Conservation (phyloP, 2,329 filamentous ascomycete genomes). For the Colletotrichum cereale region DNA sequence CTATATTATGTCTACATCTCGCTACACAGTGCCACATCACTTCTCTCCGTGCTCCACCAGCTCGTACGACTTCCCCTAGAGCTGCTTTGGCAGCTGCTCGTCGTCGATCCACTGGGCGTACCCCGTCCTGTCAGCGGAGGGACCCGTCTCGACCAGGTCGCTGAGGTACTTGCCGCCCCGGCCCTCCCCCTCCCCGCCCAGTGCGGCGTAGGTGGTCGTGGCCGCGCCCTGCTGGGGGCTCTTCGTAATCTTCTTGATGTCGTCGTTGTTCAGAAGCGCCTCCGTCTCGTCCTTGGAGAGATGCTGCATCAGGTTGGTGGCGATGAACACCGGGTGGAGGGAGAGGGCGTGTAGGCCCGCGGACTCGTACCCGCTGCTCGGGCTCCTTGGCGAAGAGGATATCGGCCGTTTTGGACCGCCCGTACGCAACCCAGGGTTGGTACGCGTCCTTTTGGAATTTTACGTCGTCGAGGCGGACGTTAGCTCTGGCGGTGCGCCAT, state of each 20-base stretch:
- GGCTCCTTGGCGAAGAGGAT: slow-evolving; percentile 56
- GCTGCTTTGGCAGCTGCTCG: not conserved
- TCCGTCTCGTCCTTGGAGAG: not conserved
- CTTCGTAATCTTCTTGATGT: not conserved
- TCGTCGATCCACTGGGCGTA: slow-evolving; percentile 42
- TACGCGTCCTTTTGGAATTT: slow-evolving; percentile 46
- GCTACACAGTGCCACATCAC: not conserved
- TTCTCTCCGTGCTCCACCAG: not conserved
- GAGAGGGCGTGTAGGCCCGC: slow-evolving; percentile 55
- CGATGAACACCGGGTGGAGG: slow-evolving; percentile 59
- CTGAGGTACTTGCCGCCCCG: slow-evolving; percentile 55
- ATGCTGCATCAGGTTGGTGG: not conserved
- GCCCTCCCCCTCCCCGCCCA: slow-evolving; percentile 52
- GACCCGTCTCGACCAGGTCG: not conserved
- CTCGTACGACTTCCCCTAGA: slow-evolving; percentile 4
- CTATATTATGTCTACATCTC: not conserved
- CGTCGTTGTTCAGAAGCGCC: not conserved
- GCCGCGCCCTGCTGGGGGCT: slow-evolving; percentile 56
- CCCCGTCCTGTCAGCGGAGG: not conserved
- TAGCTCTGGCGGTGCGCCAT: slow-evolving; percentile 53
- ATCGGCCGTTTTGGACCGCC: slow-evolving; percentile 63
- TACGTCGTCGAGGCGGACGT: slow-evolving; percentile 49
- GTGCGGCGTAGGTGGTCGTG: slow-evolving; percentile 54
- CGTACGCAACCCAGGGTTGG: slow-evolving; percentile 55
- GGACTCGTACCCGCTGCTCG: slow-evolving; percentile 35